Evolutionary conservation across 495 filamentous ascomycete species (phyloP).

Genomic region (Bacidia gigantensis): DNA sequence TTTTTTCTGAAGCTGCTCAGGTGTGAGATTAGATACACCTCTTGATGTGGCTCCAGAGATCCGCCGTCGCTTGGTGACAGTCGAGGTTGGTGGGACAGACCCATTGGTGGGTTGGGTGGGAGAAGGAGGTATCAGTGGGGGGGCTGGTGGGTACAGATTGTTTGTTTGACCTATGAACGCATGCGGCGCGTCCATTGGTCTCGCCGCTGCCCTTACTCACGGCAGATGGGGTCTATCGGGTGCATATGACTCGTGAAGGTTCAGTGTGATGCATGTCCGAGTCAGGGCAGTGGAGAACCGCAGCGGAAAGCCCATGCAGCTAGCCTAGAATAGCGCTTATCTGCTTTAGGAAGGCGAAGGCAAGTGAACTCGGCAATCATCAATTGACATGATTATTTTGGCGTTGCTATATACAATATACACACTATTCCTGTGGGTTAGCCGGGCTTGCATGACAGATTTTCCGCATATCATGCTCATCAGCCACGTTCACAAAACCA

Average conservation of each 20-base stretch:
- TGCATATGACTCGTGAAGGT: conserved; percentile 4
- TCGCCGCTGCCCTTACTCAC: background rate
- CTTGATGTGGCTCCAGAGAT: conserved; percentile 41
- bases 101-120: conserved; percentile 1
- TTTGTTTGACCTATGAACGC: conserved; percentile 3
- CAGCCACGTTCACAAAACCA: too few species aligned
- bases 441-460: too few species aligned
- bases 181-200: conserved; percentile 12
- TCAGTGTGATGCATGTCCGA: conserved; percentile 6
- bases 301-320: too few species aligned
- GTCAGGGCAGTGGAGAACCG: conserved; percentile 8
- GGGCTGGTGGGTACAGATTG: background rate
- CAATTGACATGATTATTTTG: too few species aligned
- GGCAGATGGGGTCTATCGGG: background rate
- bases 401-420: too few species aligned
- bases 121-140: background rate
- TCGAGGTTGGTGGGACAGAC: conserved; percentile 18
- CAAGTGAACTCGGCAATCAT: too few species aligned
- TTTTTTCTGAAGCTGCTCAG: conserved; percentile 63
- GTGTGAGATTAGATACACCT: conserved; percentile 58
- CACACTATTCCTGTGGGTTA: too few species aligned
- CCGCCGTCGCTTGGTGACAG: conserved; percentile 34
- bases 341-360: too few species aligned
- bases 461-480: too few species aligned
- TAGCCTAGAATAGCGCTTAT: background rate